Conservation (phyloP, 2,329 filamentous ascomycete species). For the Dothideomycetidae sp. region DNA sequence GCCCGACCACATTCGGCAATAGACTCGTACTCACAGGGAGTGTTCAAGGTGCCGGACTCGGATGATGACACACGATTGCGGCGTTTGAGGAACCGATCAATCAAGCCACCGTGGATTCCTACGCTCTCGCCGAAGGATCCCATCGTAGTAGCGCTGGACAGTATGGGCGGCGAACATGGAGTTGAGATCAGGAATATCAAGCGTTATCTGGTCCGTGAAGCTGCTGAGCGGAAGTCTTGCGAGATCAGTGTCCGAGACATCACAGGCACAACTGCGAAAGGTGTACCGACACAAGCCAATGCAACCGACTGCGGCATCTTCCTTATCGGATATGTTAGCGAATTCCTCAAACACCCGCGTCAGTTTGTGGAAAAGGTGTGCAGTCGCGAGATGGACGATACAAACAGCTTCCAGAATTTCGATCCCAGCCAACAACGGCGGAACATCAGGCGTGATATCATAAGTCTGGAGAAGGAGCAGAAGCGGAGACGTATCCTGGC, state of each 20-base stretch:
- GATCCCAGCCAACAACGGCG: slow-evolving; percentile 45
- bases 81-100: neutral
- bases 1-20: neutral
- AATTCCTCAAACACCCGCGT: slow-evolving; percentile 65
- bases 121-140: slow-evolving; percentile 23
- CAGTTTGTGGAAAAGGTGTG: slow-evolving; percentile 54
- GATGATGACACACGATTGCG: no score
- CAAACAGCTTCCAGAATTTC: slow-evolving; percentile 41
- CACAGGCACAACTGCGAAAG: slow-evolving; percentile 53
- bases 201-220: slow-evolving; percentile 64
- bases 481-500: slow-evolving; percentile 38
- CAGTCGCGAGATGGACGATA: slow-evolving; percentile 44
- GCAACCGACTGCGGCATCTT: slow-evolving; percentile 83
- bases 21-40: slow-evolving; percentile 1
- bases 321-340: slow-evolving; percentile 67
- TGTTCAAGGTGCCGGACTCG: slow-evolving; percentile 9
- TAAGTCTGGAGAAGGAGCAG: slow-evolving; percentile 47
- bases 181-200: slow-evolving; percentile 54
- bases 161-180: slow-evolving; percentile 52
- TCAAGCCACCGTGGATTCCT: neutral
- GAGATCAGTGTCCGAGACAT: slow-evolving; percentile 32
- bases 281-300: slow-evolving; percentile 69
- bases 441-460: slow-evolving; percentile 51
- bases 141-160: slow-evolving; percentile 79
- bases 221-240: slow-evolving; percentile 44